Evolutionary conservation across 2,329 filamentous ascomycete genomes (phyloP).

Genomic region (Zymoseptoria tritici): DNA sequence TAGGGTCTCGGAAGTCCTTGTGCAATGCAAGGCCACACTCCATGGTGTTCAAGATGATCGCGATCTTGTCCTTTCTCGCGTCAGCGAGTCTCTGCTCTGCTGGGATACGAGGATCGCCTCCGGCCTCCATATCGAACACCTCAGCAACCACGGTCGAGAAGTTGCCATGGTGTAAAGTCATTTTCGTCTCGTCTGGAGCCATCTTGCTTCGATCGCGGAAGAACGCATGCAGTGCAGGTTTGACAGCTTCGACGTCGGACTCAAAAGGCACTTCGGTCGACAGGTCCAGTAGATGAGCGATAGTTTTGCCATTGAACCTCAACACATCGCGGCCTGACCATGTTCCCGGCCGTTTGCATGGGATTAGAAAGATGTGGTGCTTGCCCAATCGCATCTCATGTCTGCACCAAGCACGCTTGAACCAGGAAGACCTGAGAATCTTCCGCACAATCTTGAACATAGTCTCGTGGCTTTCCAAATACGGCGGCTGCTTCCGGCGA

Average conservation of each 20-base stretch:
- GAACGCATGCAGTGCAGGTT: conserved; percentile 29
- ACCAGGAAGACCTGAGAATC: conserved; percentile 37
- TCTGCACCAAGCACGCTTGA: conserved; percentile 39
- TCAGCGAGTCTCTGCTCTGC: conserved; percentile 34
- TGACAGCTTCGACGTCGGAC: conserved; percentile 25
- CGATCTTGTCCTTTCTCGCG: conserved; percentile 38
- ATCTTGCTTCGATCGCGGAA: conserved; percentile 28
- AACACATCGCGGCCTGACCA: conserved; percentile 22
- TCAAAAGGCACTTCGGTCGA: conserved; percentile 29
- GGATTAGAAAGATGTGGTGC: conserved; percentile 36
- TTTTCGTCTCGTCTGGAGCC: conserved; percentile 12
- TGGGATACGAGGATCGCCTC: conserved; percentile 37
- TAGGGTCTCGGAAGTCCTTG: conserved; percentile 20
- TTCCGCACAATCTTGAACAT: conserved; percentile 29
- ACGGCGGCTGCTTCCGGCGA: conserved; percentile 26
- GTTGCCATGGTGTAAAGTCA: conserved; percentile 27
- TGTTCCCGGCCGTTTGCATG: conserved; percentile 24
- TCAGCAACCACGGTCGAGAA: conserved; percentile 32
- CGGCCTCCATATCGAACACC: conserved; percentile 35
- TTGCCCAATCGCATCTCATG: conserved; percentile 38
- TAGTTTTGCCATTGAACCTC: conserved; percentile 36
- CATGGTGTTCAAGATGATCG: conserved; percentile 36
- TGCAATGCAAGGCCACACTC: conserved; percentile 33
- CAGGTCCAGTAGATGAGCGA: conserved; percentile 35
- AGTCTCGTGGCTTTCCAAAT: conserved; percentile 26